Conservation (phyloP, 257 asterid species). For the Fraxinus pennsylvanica region DNA sequence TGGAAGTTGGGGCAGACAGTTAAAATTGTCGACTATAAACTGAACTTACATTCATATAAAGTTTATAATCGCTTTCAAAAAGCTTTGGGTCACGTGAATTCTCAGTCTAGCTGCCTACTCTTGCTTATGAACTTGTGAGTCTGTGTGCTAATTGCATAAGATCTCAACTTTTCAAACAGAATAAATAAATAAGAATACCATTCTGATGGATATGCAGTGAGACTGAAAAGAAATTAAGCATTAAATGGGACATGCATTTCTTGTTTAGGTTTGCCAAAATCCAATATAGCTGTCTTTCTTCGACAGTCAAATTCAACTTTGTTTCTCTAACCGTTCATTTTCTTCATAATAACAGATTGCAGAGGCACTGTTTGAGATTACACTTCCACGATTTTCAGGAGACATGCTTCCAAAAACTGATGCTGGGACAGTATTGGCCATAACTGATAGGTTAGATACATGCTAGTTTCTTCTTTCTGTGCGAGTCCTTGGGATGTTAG, state of each 20-base stretch:
- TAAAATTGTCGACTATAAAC: not conserved
- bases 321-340: slow-evolving; percentile 22
- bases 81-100: not conserved
- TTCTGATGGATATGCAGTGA: not conserved
- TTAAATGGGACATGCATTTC: slow-evolving; percentile 5
- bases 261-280: slow-evolving; percentile 14
- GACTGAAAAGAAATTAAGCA: not conserved
- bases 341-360: slow-evolving; percentile 56
- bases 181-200: not conserved
- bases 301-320: slow-evolving; percentile 13
- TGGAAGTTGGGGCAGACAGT: not conserved
- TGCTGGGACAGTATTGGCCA: slow-evolving; percentile 79
- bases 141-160: not conserved
- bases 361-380: slow-evolving; percentile 85
- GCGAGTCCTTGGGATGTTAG: slow-evolving; percentile 7
- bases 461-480: slow-evolving; percentile 12
- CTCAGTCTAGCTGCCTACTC: not conserved
- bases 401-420: slow-evolving; percentile 84
- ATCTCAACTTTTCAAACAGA: not conserved
- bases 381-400: slow-evolving; percentile 90
- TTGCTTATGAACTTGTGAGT: not conserved
- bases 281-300: not conserved
- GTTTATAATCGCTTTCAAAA: not conserved
- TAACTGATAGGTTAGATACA: slow-evolving; percentile 72
- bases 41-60: not conserved